Conservation (phyloP, 192 early-diverging fungal species). For the Spizellomyces punctatus region DNA sequence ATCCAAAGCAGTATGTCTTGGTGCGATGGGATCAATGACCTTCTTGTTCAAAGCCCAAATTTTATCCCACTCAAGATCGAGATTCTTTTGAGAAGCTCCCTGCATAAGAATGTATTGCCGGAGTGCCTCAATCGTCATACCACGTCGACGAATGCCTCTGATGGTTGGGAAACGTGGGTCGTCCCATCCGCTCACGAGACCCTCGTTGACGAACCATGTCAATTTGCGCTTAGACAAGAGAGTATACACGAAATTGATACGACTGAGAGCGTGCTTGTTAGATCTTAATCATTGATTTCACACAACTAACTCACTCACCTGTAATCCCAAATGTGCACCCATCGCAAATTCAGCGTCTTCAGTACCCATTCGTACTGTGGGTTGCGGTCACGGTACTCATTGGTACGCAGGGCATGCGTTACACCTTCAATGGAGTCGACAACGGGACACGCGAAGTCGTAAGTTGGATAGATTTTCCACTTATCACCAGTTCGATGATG, state of each 20-base stretch:
- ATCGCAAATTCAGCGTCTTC: conserved; percentile 78
- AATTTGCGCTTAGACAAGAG: conserved; percentile 98
- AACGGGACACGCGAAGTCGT: conserved; percentile 97
- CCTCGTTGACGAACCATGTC: conserved; percentile 91
- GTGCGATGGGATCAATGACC: conserved; percentile 93
- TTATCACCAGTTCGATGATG: conserved; percentile 89
- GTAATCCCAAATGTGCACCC: conserved; percentile 95
- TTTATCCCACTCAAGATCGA: conserved; percentile 98
- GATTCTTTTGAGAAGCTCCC: conserved; percentile 93
- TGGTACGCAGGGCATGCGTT: conserved; percentile 95
- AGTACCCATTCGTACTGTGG: conserved; percentile 97
- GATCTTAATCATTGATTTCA: not conserved
- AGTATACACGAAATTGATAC: conserved; percentile 98
- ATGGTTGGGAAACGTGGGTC: conserved; percentile 64
- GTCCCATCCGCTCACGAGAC: conserved; percentile 71
- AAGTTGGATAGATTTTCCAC: conserved; percentile 98
- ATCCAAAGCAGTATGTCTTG: conserved; percentile 83
- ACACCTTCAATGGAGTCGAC: conserved; percentile 97
- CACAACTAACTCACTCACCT: conserved; percentile 35
- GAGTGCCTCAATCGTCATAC: conserved; percentile 97
- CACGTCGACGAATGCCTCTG: conserved; percentile 86
- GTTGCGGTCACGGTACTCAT: conserved; percentile 98
- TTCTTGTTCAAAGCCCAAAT: conserved; percentile 97
- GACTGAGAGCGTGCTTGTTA: conserved; percentile 35
- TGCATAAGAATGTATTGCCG: conserved; percentile 97